Evolutionary conservation across 2,329 filamentous ascomycete genomes (phyloP), one percentile per base, ranked within the genome.

Genomic region (Monosporascus sp.): DNA sequence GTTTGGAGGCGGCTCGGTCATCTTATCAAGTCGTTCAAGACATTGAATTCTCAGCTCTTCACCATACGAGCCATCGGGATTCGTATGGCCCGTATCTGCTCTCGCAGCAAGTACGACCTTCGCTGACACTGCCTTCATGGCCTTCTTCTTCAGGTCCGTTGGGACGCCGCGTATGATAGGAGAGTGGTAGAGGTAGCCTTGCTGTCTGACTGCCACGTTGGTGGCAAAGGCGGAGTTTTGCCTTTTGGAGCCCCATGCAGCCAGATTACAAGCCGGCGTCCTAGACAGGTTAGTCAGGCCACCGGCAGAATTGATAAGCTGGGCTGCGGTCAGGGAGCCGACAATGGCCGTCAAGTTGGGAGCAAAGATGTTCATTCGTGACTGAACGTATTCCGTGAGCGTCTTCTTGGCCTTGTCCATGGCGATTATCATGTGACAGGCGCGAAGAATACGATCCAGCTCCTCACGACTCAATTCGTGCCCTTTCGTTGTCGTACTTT

Each of bases 41-140:
- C 91, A 96, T 53, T 91, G 84, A 47, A 89, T 83, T 62, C 89
- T 89, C 17, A 99, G 79, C 17, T 89, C 83, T 63, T 93, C 85
- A 52, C 94, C 94, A 6, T 86, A 87, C 5, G 88, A 87, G 5
- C 94, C 94, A 62, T 96, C 88, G 1, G 86, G 83, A 52, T 84
- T 87, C 50, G 86, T 86, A 68, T 95, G 90, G 25, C 91, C 88
- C 55, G 89, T 84, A 65, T 99, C 94, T 6, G 96, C 88, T 48
- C 94, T 86, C 1, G 93, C 91, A 17, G 93, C 93, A n/a, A 99
- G 83, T 8, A 96, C 88, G 49, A 97, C 84, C 72, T 99, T 99
- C 27, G 89, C 91, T 1, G 92, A 87, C 6, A 97, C 90, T 54
- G 97, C 96, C 49, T 94, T 88, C 83, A 97, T 92, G 7, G 91